Conservation (phyloP, 345 rosid genomes). For the Brassica carinata region DNA sequence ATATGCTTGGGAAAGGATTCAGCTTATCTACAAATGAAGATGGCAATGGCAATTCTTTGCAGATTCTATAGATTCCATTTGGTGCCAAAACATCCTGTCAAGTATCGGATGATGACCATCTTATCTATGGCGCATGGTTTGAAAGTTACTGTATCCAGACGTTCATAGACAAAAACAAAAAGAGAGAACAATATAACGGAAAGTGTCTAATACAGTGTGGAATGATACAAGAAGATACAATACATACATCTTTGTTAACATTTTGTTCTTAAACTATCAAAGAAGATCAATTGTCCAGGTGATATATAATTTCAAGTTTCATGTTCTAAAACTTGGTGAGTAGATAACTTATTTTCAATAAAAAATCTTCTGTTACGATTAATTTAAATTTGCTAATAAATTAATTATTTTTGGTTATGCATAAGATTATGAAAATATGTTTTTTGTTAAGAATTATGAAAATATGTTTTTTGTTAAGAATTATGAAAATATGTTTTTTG, state of each 20-base stretch:
- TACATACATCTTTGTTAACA: neutral
- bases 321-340: neutral
- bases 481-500: too few species aligned
- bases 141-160: conserved; percentile 59
- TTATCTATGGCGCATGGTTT: conserved; percentile 86
- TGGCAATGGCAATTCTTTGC: conserved; percentile 80
- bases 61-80: conserved; percentile 73
- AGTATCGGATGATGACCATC: conserved; percentile 93
- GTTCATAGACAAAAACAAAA: conserved; percentile 26
- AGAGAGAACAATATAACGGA: neutral
- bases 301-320: neutral
- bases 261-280: neutral
- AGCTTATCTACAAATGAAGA: conserved; percentile 95
- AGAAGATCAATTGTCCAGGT: neutral
- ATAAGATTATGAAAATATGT: neutral
- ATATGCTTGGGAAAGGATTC: conserved; percentile 97
- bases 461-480: too few species aligned
- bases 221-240: conserved; percentile 7
- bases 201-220: neutral
- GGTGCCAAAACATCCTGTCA: conserved; percentile 76
- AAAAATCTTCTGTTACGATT: neutral
- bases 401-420: neutral
- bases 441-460: too few species aligned
- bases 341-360: neutral
- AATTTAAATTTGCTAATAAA: neutral